Evolutionary conservation across 169 alveolate species (phyloP).

Genomic region (Cryptosporidium felis): DNA sequence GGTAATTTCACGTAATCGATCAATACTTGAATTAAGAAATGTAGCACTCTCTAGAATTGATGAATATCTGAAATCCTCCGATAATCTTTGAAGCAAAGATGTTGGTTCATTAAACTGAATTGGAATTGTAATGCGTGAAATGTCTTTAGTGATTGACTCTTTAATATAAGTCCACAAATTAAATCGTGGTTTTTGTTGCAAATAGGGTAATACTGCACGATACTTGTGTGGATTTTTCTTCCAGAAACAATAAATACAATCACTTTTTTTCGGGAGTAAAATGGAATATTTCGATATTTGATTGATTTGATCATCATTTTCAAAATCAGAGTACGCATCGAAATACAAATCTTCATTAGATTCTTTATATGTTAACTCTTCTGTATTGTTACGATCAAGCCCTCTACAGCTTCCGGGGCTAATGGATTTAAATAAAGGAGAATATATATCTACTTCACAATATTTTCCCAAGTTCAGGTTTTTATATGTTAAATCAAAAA

Average conservation of each 20-base stretch:
- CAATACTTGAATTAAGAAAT: conserved; percentile 53
- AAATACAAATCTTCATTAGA: conserved; percentile 28
- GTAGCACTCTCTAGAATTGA: conserved; percentile 80
- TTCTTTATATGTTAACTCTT: background rate
- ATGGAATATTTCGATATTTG: background rate
- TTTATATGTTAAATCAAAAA: conserved; percentile 30
- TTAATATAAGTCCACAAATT: conserved; percentile 91
- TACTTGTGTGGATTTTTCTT: conserved; percentile 15
- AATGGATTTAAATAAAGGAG: conserved; percentile 6
- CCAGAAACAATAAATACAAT: conserved; percentile 49
- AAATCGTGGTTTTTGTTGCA: conserved; percentile 63
- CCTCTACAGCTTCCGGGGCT: no score
- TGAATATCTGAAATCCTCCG: conserved; percentile 92
- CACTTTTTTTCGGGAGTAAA: conserved; percentile 3
- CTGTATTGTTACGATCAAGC: no score
- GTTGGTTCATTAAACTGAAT: conserved; percentile 96
- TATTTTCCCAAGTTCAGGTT: background rate
- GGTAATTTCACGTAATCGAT: conserved; percentile 86
- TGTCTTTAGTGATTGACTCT: conserved; percentile 96
- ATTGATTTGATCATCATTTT: background rate
- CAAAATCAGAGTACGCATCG: conserved; percentile 55
- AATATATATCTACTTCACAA: conserved; percentile 37
- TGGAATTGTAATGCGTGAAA: conserved; percentile 94
- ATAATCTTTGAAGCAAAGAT: conserved; percentile 91
- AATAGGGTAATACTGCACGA: conserved; percentile 23